These are phyloP conservation scores for Backusella circina DNA, from an alignment of 192 early-diverging fungal genomes.

Conservation along the genomic window DNA sequence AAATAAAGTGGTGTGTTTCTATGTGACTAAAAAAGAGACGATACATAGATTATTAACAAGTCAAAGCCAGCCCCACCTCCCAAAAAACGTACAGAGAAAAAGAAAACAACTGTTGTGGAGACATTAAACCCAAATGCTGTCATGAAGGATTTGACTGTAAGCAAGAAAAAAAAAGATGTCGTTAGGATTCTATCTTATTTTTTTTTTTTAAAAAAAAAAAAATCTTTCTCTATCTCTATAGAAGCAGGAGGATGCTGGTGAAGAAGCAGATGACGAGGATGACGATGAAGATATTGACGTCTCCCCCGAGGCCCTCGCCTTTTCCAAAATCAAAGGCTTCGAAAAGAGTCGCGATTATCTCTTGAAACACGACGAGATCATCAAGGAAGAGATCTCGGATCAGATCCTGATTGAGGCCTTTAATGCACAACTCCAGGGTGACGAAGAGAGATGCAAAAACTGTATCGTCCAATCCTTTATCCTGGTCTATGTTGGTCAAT, in stretches of 20 bases:
- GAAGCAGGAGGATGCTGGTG: conserved; percentile 7
- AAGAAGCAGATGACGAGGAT: conserved; percentile 38
- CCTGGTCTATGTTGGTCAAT: conserved; percentile 79
- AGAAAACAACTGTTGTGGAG: conserved; percentile 61
- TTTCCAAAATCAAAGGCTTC: conserved; percentile 56
- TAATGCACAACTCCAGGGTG: conserved; percentile 65
- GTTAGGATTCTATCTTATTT: too few relatives aligned
- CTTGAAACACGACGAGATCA: conserved; percentile 63
- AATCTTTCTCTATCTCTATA: conserved; percentile 8
- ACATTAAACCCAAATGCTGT: conserved; percentile 53
- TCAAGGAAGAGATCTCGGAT: conserved; percentile 69
- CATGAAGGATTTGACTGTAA: conserved; percentile 29
- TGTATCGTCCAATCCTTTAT: conserved; percentile 81
- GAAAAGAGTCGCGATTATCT: conserved; percentile 65
- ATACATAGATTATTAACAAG: neutral
- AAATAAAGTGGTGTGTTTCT: neutral
- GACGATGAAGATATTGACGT: conserved; percentile 55
- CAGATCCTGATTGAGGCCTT: conserved; percentile 87
- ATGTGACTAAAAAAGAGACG: neutral
- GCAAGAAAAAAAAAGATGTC: neutral
- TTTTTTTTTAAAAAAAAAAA: conserved; percentile 18
- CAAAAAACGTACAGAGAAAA: conserved; percentile 31
- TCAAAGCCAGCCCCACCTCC: conserved; percentile 28
- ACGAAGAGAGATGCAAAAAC: conserved; percentile 61
- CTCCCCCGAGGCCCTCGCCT: conserved; percentile 51